Percentiles rank a stretch among this genome's conserved stretches.
Conservation (phyloP, 1,139 yeast species). For the Kodamaea alishanica region DNA sequence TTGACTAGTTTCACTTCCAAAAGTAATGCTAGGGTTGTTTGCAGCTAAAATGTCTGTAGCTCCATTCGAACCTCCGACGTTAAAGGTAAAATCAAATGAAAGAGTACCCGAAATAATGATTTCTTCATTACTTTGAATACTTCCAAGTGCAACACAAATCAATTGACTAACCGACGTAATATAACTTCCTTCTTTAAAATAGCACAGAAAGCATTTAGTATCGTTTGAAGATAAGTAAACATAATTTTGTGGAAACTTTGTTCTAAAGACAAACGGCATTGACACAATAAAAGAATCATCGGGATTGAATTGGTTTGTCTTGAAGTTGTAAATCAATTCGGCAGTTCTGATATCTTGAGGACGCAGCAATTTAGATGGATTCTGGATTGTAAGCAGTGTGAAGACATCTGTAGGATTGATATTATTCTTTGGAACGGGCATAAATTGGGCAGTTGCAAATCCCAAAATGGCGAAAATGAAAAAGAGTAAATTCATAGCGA, state of each 20-base stretch:
- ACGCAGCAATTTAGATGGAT: slow-evolving; percentile 6
- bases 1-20: slow-evolving; percentile 4
- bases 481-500: too few species aligned
- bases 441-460: neutral
- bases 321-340: slow-evolving; percentile 14
- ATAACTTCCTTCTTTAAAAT: slow-evolving; percentile 14
- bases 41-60: slow-evolving; percentile 15
- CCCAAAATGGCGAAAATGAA: neutral
- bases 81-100: slow-evolving; percentile 19
- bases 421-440: slow-evolving; percentile 1
- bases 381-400: slow-evolving; percentile 9
- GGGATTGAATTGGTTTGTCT: slow-evolving; percentile 6
- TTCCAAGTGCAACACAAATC: slow-evolving; percentile 12
- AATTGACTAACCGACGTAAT: slow-evolving; percentile 8
- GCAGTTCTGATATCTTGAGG: slow-evolving; percentile 21
- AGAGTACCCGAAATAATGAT: slow-evolving; percentile 12
- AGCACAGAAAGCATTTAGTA: slow-evolving; percentile 13
- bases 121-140: slow-evolving; percentile 1
- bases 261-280: slow-evolving; percentile 19
- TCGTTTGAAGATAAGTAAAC: slow-evolving; percentile 11
- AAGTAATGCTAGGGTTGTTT: slow-evolving; percentile 4
- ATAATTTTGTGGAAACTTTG: slow-evolving; percentile 13
- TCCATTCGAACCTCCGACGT: slow-evolving; percentile 20
- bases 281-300: slow-evolving; percentile 13
- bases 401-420: slow-evolving; percentile 9